These are phyloP conservation scores for Solanum appendiculatum DNA, from an alignment of 257 asterid genomes.

Conservation along the genomic window DNA sequence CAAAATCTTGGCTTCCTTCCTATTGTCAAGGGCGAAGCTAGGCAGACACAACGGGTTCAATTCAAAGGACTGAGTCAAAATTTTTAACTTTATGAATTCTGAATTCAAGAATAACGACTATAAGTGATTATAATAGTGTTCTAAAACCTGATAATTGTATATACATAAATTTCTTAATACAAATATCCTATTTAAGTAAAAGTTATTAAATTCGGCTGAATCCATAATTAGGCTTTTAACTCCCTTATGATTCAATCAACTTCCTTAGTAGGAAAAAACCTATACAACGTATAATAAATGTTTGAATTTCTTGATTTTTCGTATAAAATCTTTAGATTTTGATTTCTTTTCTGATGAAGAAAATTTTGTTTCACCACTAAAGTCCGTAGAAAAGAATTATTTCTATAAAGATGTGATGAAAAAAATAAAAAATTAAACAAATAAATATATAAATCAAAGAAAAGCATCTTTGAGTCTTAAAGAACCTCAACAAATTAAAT, in stretches of 20 bases:
- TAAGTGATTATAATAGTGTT: no score
- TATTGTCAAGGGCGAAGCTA: neutral
- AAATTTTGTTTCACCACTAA: neutral
- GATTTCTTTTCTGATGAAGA: neutral
- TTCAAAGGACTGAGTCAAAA: no score
- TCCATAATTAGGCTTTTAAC: fast-evolving
- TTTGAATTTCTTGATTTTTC: neutral
- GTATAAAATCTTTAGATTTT: neutral
- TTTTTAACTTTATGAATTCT: no score
- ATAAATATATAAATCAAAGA: neutral
- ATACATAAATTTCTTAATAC: no score
- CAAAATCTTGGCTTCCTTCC: neutral
- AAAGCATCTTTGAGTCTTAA: neutral
- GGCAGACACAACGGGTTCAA: neutral
- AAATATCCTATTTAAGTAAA: no score
- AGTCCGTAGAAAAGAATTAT: constrained; percentile 21
- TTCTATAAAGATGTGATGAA: neutral
- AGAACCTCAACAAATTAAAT: neutral
- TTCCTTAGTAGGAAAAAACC: neutral
- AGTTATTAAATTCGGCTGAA: neutral
- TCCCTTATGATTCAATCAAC: neutral
- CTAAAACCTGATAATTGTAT: no score
- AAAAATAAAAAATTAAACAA: neutral
- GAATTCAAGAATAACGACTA: no score
- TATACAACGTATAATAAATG: neutral